Evolutionary conservation across 164 flowering plant genomes (phyloP).

Genomic region (Sedum album): DNA sequence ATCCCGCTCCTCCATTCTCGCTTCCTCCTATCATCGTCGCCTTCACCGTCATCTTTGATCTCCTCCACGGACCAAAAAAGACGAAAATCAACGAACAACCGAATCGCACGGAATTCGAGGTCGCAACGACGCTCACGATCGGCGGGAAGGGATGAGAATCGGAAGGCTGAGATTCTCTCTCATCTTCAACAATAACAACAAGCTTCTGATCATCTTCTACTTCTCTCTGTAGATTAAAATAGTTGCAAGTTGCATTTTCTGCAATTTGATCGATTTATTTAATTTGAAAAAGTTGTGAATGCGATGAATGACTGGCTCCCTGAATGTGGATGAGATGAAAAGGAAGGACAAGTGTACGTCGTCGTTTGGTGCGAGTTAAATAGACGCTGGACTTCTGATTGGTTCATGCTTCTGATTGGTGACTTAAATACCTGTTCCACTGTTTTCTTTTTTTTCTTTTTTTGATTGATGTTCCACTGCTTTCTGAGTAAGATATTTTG

Average conservation of each 20-base stretch:
- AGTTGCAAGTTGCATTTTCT: too few species aligned
- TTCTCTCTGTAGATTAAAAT: neutral
- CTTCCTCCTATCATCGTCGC: neutral
- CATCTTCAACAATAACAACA: neutral
- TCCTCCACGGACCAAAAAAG: too few species aligned
- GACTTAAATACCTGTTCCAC: too few species aligned
- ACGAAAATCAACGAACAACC: neutral
- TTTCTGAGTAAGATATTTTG: too few species aligned
- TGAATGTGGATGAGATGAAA: neutral
- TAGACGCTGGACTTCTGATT: neutral
- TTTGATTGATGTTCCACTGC: too few species aligned
- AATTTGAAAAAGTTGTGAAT: neutral
- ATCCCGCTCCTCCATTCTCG: conserved; percentile 3
- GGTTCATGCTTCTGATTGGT: neutral
- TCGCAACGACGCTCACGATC: neutral
- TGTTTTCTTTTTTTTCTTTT: too few species aligned
- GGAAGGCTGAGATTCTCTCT: conserved; percentile 3
- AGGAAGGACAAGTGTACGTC: neutral
- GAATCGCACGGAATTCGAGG: neutral
- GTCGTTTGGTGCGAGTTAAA: neutral
- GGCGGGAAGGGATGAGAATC: neutral
- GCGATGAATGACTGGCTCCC: neutral
- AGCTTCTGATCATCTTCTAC: too few species aligned
- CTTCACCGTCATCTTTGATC: neutral
- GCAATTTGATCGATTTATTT: neutral